phyloP scores from a whole-genome alignment of 768 basidiomycete genomes.

The Naganishia onofrii region DNA sequence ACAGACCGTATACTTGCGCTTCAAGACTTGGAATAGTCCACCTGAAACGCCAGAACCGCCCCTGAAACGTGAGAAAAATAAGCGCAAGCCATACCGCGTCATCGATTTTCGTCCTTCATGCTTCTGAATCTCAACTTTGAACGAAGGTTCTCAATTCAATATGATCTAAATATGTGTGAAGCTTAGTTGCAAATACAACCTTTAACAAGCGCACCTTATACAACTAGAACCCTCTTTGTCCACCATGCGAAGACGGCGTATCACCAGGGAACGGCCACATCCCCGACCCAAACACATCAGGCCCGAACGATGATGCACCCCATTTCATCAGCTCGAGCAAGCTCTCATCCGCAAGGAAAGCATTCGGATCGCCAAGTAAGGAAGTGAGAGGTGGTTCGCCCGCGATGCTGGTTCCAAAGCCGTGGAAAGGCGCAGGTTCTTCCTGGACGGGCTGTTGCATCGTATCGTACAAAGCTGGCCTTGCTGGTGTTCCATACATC shows the following conservation, averaged over 20 bases:
- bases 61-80: too few relatives aligned
- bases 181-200: too few relatives aligned
- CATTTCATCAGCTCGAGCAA: conserved; percentile 19
- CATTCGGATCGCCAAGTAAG: conserved; percentile 4
- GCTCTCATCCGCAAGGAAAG: conserved; percentile 6
- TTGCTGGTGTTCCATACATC: neutral
- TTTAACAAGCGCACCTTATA: neutral
- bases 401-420: neutral
- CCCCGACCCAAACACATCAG: conserved; percentile 8
- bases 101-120: too few relatives aligned
- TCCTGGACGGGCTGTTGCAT: neutral
- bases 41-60: too few relatives aligned
- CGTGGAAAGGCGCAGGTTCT: neutral
- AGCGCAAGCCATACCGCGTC: too few relatives aligned
- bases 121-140: too few relatives aligned
- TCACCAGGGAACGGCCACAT: conserved; percentile 17
- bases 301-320: conserved; percentile 7
- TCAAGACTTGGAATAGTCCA: too few relatives aligned
- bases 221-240: neutral
- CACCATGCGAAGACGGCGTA: conserved; percentile 20
- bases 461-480: neutral
- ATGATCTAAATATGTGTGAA: too few relatives aligned
- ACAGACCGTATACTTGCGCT: too few relatives aligned
- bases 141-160: too few relatives aligned
- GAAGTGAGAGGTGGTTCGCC: neutral